phyloP scores from a whole-genome alignment of 106 monocot genomes.

The Narthecium ossifragum region DNA sequence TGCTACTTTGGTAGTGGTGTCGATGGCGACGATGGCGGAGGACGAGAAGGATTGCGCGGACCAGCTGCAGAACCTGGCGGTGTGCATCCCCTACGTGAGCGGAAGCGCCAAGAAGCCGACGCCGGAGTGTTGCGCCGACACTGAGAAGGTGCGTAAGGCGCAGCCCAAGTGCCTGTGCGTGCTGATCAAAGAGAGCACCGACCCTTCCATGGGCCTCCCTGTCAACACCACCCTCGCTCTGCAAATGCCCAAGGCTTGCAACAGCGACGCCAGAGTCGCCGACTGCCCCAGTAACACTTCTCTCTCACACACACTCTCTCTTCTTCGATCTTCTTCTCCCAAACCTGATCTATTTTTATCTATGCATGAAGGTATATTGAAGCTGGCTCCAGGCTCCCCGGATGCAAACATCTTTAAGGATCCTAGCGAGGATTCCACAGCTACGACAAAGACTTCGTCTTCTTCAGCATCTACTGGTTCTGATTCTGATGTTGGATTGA shows the following conservation, averaged over 20 bases:
- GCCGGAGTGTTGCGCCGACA: constrained; percentile 29
- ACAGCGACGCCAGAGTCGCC: constrained; percentile 37
- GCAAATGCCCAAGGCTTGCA: constrained; percentile 37
- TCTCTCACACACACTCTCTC: neutral
- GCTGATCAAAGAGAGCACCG: constrained; percentile 36
- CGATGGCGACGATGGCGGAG: constrained; percentile 2
- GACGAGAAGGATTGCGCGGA: constrained; percentile 35
- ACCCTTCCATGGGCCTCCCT: constrained; percentile 22
- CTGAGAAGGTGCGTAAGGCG: constrained; percentile 25
- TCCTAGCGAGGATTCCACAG: neutral
- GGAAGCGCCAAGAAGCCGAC: constrained; percentile 27
- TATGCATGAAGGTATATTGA: constrained; percentile 47
- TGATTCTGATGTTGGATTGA: neutral
- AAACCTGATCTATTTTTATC: too few relatives aligned
- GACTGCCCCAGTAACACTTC: constrained; percentile 23
- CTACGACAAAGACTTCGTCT: neutral
- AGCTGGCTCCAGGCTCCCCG: constrained; percentile 29
- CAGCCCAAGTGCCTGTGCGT: constrained; percentile 38
- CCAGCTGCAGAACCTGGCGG: constrained; percentile 33
- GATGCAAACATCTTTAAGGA: constrained; percentile 37
- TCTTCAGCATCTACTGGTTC: neutral
- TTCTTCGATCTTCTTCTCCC: neutral
- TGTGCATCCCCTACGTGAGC: constrained; percentile 39
- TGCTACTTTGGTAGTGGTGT: neutral
- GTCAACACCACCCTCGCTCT: constrained; percentile 43